Evolutionary conservation across 2,329 filamentous ascomycete species (phyloP), one percentile per base, ranked within the genome.

Genomic region (Fusarium sp.): DNA sequence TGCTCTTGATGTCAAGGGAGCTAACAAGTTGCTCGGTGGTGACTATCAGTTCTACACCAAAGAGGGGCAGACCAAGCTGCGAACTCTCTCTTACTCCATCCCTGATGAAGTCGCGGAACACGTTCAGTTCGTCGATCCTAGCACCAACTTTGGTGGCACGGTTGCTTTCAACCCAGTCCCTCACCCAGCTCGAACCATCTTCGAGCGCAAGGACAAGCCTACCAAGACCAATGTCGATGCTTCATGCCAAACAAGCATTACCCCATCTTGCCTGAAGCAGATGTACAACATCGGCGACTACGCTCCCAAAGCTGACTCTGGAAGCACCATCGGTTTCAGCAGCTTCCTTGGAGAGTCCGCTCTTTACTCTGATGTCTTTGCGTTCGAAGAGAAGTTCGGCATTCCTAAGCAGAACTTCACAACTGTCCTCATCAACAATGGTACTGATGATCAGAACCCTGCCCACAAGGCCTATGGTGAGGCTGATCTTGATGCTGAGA

Each of bases 241-340:
- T 18, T 69, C 65, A 7, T 69, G 65, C 46, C 65, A 69, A 11
- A 69, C 59, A 21, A 69, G 65, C 54, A 69, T 69, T 1, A 69
- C 65, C 1, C 65, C 65, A 0, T 60, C 65, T 12, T 69, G 65
- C 11, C 28, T 69, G 18, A 69, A 69, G 54, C 65, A 69, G n/a
- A 43, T 69, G 54, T 69, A 69, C 54, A 69, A 68, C 26, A 46
- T 69, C 3, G 59, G 58, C 1, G 63, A 69, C 37, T 69, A 69
- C n/a, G 55, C 53, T 1, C 59, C 65, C 1, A n/a, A 69, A 19
- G 44, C 50, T 18, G 9, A 65, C 1, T 68, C 65, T 19, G 65
- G 65, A 52, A 69, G 65, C 4, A 59, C 60, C 10, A 52, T 69
- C 8, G 65, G 64, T 11, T 69, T 69, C 50, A 65, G 59, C 19